Conservation (phyloP, 352 stramenopile species). For the Pythium periplocum region DNA sequence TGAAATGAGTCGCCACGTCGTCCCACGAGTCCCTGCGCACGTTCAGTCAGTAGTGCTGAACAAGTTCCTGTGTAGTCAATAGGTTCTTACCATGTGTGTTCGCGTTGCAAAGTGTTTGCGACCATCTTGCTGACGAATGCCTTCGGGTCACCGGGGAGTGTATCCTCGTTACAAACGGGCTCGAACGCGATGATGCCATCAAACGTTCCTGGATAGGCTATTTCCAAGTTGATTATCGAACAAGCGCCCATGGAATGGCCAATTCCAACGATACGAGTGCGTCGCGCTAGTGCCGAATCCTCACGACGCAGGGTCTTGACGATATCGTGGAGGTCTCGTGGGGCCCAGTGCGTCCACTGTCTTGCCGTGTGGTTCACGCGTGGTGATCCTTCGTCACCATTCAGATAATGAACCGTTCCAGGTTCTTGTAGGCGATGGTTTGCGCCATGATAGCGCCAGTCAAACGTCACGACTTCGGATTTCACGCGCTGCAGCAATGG, state of each 20-base stretch:
- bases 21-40: slow-evolving; percentile 15
- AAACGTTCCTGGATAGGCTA: slow-evolving; percentile 36
- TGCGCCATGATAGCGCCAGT: slow-evolving; percentile 40
- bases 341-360: slow-evolving; percentile 2
- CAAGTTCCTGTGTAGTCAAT: no score
- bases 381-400: slow-evolving; percentile 1
- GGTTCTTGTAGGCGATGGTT: slow-evolving; percentile 1
- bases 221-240: slow-evolving; percentile 31
- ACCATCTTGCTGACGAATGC: slow-evolving; percentile 1
- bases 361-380: slow-evolving; percentile 14
- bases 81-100: not conserved
- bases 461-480: slow-evolving; percentile 29
- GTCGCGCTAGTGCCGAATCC: slow-evolving; percentile 5
- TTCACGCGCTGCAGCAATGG: slow-evolving; percentile 17
- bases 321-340: slow-evolving; percentile 7
- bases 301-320: slow-evolving; percentile 6
- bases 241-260: slow-evolving; percentile 43
- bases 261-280: slow-evolving; percentile 28
- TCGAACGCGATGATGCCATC: slow-evolving; percentile 46
- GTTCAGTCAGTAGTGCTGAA: not conserved
- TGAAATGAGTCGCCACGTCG: slow-evolving; percentile 17
- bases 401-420: not conserved
- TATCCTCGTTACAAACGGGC: slow-evolving; percentile 20
- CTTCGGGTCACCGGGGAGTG: not conserved
- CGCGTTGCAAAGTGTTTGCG: not conserved